Percentiles rank a stretch among this genome's conserved stretches.
phyloP scores from a whole-genome alignment of 164 flowering plant species.

The Vitis rotundifolia region DNA sequence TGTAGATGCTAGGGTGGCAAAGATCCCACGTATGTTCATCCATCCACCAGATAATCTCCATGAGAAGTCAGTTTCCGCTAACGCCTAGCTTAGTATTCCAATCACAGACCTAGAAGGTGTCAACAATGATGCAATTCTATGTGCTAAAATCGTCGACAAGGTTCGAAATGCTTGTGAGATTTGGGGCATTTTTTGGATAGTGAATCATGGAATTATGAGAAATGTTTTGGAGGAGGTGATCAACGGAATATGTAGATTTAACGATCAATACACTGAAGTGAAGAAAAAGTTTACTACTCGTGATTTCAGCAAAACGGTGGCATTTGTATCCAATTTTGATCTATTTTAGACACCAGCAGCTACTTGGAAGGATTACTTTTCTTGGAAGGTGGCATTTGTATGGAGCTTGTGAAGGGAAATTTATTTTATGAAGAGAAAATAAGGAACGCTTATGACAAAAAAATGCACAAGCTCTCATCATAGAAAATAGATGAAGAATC shows the following conservation, averaged over 20 bases:
- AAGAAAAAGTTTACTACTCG: slow-evolving; percentile 37
- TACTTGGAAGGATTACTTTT: slow-evolving; percentile 44
- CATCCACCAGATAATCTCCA: not conserved
- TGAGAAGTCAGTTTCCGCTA: too few species aligned
- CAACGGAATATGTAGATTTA: slow-evolving; percentile 25
- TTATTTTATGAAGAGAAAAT: too few species aligned
- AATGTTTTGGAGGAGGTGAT: slow-evolving; percentile 31
- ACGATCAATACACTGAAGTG: slow-evolving; percentile 29
- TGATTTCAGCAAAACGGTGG: slow-evolving; percentile 13
- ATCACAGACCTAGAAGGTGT: slow-evolving; percentile 29
- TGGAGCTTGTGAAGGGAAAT: not conserved
- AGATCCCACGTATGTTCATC: too few species aligned
- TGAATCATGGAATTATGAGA: slow-evolving; percentile 41
- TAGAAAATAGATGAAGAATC: too few species aligned
- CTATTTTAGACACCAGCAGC: slow-evolving; percentile 19
- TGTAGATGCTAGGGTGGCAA: too few species aligned
- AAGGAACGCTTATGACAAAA: not conserved
- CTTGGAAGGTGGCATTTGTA: not conserved
- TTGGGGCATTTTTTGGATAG: slow-evolving; percentile 50
- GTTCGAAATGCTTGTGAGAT: slow-evolving; percentile 30
- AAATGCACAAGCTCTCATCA: too few species aligned
- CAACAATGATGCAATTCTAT: not conserved
- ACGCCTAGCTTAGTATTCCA: slow-evolving; percentile 19
- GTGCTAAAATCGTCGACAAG: slow-evolving; percentile 18
- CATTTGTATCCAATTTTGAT: slow-evolving; percentile 28